Conservation (phyloP, 345 rosid species). For the Acer campestre region DNA sequence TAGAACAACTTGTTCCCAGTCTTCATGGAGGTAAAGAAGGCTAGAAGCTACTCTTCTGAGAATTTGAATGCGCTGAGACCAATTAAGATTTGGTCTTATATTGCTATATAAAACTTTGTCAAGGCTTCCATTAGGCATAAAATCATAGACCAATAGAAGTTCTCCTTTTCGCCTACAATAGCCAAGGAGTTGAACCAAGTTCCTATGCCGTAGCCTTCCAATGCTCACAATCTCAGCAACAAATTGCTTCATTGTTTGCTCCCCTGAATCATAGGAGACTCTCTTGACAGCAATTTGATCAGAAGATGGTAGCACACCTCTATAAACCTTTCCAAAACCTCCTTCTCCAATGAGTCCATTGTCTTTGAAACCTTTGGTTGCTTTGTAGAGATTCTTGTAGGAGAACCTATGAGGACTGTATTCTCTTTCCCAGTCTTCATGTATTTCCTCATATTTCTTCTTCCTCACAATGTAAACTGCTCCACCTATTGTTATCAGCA, state of each 20-base stretch:
- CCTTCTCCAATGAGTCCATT: slow-evolving; percentile 52
- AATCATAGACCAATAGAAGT: slow-evolving; percentile 52
- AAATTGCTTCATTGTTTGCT: slow-evolving; percentile 49
- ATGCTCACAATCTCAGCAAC: slow-evolving; percentile 19
- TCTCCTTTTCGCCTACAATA: slow-evolving; percentile 41
- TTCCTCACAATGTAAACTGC: slow-evolving; percentile 29
- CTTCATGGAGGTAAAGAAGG: slow-evolving; percentile 41
- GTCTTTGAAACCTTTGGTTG: slow-evolving; percentile 63
- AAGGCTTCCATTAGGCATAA: slow-evolving; percentile 56
- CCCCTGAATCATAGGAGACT: slow-evolving; percentile 43
- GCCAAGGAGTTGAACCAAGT: slow-evolving; percentile 44
- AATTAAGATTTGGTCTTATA: slow-evolving; percentile 18
- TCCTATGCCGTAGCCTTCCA: slow-evolving; percentile 41
- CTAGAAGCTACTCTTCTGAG: slow-evolving; percentile 37
- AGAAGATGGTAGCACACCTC: slow-evolving; percentile 45
- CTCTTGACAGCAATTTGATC: slow-evolving; percentile 62
- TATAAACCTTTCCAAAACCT: slow-evolving; percentile 59
- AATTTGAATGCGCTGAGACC: slow-evolving; percentile 41
- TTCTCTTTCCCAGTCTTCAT: slow-evolving; percentile 70
- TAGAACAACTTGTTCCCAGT: slow-evolving; percentile 47
- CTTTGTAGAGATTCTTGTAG: slow-evolving; percentile 52
- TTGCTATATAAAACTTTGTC: slow-evolving; percentile 34
- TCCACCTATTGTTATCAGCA: slow-evolving; percentile 22
- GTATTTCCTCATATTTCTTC: slow-evolving; percentile 53
- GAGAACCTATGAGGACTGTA: slow-evolving; percentile 58